Base-by-base conservation (phyloP, 2,329 filamentous ascomycete genomes). In the Calonectria crousiana region DNA sequence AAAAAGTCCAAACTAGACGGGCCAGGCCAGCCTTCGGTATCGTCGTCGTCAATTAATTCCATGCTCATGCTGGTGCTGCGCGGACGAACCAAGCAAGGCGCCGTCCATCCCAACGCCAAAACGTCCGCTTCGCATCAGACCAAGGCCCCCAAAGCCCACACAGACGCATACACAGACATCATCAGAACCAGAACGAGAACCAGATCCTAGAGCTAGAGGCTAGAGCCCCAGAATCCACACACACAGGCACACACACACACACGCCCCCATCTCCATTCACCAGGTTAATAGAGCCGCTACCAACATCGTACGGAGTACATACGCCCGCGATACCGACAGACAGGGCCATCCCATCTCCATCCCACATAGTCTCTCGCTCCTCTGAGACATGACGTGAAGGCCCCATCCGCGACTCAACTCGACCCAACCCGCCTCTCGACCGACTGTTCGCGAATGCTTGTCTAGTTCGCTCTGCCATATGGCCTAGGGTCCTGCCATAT, bases 341-440 rank as follows among this genome's bases (percentile, higher is more conserved):
- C 75, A 77, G 53, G 74, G 76, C 78, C 75, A 72, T 71, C 72
- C 69, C 52, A 52, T 26, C 69, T 56, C 44, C 69, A 67, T 74
- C 64, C 64, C 51, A 30, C 56, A 66, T 65, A 65, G 60, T n/a
- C 20, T 62, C 62, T 28, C 64, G 56, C 70, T 60, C 49, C 49
- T 64, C 66, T 80, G 66, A 81, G 81, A 76, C 79, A 77, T 84
- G 84, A 77, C 83, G 80, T 81, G 82, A 84, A 82, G 77, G 78
- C 75, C 74, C 75, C 72, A 66, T 72, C 71, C 72, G 65, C 76
- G 71, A 74, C 73, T 70, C 70, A 38, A 62, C 56, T 62, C 56
- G 34, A 41, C 56, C 38, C 56, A 38, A 62, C 71, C 75, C 66
- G 67, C 60, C 47, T 73, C 58, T 62, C 71, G 71, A 73, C 71